A percentile compares a stretch with the other conserved stretches of the same genome.
phyloP scores from a whole-genome alignment of 1,139 yeast species.

The Candida tunisiensis region DNA sequence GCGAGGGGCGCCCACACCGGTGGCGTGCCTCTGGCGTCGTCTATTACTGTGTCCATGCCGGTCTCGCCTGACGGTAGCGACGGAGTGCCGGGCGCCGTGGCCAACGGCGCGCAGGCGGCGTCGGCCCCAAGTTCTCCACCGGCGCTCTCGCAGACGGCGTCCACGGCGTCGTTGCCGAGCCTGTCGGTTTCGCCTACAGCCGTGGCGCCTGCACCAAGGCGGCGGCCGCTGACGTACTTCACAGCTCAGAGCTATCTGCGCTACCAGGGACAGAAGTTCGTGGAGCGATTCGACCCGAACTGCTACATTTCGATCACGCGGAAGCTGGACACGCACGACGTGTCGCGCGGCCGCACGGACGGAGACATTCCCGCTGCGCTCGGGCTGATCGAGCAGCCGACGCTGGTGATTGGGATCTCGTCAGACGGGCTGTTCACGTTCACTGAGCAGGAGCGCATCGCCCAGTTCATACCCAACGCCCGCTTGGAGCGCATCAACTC shows the following conservation, averaged over 20 bases:
- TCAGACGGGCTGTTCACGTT: slow-evolving; percentile 90
- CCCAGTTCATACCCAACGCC: slow-evolving; percentile 57
- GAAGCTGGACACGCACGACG: slow-evolving; percentile 88
- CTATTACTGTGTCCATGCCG: no score
- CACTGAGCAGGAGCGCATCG: slow-evolving; percentile 76
- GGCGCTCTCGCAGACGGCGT: neutral
- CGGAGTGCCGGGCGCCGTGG: no score
- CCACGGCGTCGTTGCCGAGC: neutral
- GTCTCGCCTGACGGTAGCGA: no score
- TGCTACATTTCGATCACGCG: slow-evolving; percentile 90
- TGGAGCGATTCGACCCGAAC: slow-evolving; percentile 83
- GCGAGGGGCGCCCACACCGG: neutral
- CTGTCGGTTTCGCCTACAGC: neutral
- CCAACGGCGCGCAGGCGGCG: no score
- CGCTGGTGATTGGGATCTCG: slow-evolving; percentile 71
- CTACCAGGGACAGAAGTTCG: slow-evolving; percentile 85
- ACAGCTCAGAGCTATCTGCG: slow-evolving; percentile 91
- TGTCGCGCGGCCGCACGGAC: slow-evolving; percentile 62
- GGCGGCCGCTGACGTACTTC: slow-evolving; percentile 69
- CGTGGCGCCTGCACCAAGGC: slow-evolving; percentile 6
- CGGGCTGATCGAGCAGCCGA: slow-evolving; percentile 46
- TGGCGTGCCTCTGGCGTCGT: no score
- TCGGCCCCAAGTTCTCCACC: no score
- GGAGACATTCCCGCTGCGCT: slow-evolving; percentile 32
- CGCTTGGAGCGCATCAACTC: slow-evolving; percentile 56